Conservation (phyloP, 2,329 filamentous ascomycete species). For the Aureobasidium melanogenum region DNA sequence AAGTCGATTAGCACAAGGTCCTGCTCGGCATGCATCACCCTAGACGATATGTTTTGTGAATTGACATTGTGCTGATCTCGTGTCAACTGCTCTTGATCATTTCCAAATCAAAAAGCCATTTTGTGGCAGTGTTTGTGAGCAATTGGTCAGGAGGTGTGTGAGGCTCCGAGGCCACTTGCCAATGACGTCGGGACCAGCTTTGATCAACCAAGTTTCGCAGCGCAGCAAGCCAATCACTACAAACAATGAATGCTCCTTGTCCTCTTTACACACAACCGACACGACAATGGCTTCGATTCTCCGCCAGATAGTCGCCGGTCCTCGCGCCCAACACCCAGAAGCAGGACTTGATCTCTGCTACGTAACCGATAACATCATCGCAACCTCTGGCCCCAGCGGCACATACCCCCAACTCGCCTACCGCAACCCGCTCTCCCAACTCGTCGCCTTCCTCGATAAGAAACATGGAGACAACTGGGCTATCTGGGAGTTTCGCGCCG, state of each 20-base stretch:
- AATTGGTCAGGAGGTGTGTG: neutral
- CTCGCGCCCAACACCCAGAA: conserved; percentile 74
- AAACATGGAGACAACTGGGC: conserved; percentile 81
- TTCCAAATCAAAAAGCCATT: neutral
- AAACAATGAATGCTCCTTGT: neutral
- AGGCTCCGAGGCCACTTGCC: neutral
- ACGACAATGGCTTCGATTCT: conserved; percentile 57
- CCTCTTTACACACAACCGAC: neutral
- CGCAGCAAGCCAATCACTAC: too few species aligned
- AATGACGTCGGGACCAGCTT: neutral
- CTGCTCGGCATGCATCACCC: neutral
- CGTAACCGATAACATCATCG: conserved; percentile 70
- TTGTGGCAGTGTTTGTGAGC: neutral
- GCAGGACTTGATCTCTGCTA: conserved; percentile 91
- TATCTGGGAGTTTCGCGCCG: conserved; percentile 96
- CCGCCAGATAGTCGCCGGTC: conserved; percentile 84
- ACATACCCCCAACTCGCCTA: conserved; percentile 89
- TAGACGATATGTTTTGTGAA: neutral
- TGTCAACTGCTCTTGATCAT: neutral
- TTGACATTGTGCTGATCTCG: neutral
- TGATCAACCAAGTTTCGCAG: neutral
- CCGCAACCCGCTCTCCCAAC: conserved; percentile 79
- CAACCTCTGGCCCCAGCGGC: conserved; percentile 78
- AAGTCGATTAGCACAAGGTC: neutral
- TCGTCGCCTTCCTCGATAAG: conserved; percentile 79